These are phyloP conservation scores for Mesembryanthemum crystallinum DNA, from an alignment of 148 eudicot species.

Conservation along the genomic window DNA sequence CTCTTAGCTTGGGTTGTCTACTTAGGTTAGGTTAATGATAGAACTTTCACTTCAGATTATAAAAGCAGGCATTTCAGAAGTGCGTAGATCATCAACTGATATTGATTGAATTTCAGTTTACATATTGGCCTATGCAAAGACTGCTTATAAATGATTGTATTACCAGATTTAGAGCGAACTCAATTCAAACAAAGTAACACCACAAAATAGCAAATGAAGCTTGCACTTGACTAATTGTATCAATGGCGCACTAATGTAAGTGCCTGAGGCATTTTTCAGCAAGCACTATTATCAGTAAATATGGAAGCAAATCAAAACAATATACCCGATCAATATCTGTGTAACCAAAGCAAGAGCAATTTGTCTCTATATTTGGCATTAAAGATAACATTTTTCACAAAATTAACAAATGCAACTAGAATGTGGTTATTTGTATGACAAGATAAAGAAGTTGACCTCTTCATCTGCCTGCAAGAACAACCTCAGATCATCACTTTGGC, in stretches of 20 bases:
- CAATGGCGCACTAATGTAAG: neutral
- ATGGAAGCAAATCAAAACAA: neutral
- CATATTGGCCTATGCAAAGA: neutral
- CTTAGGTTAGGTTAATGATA: too few species aligned
- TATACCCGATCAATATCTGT: neutral
- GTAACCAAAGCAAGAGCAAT: neutral
- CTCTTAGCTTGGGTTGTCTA: neutral
- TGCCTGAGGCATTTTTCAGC: too few species aligned
- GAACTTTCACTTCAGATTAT: neutral
- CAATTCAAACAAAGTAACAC: neutral
- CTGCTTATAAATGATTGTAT: neutral
- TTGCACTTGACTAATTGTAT: neutral
- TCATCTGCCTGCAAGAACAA: constrained; percentile 91
- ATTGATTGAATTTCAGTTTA: neutral
- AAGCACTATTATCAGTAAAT: neutral
- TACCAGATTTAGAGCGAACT: neutral
- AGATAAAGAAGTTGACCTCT: constrained; percentile 54
- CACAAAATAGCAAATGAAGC: neutral
- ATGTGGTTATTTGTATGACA: neutral
- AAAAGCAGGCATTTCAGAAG: neutral
- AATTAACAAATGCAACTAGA: neutral
- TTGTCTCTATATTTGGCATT: neutral
- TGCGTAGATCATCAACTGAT: neutral
- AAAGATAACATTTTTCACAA: neutral
- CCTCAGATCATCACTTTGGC: constrained; percentile 84